Conservation (phyloP, 306 rosid genomes). For the Quercus variabilis region DNA sequence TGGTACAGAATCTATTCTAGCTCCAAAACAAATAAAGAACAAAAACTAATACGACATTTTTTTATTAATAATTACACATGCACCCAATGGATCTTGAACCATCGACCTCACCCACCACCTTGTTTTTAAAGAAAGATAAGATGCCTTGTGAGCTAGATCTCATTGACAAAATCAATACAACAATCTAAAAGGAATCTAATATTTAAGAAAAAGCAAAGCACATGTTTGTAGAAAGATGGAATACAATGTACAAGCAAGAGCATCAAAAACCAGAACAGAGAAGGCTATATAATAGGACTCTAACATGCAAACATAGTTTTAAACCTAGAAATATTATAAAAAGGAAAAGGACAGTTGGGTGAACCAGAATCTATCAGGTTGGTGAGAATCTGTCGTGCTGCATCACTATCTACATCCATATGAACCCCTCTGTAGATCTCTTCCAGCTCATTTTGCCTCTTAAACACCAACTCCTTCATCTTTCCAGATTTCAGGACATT, state of each 20-base stretch:
- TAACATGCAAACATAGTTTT: background rate
- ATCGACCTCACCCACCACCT: no score
- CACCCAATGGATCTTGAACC: no score
- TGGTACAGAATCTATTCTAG: background rate
- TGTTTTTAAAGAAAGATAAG: no score
- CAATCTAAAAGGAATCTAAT: background rate
- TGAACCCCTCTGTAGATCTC: conserved; percentile 78
- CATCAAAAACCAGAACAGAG: background rate
- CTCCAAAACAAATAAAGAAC: background rate
- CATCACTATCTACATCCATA: conserved; percentile 72
- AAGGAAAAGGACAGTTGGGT: background rate
- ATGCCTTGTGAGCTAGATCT: background rate
- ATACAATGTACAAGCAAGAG: background rate
- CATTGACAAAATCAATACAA: background rate
- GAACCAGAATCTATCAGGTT: conserved; percentile 77
- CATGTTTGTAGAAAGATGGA: background rate
- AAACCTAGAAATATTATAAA: background rate
- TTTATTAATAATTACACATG: background rate
- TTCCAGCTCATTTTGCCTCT: conserved; percentile 84
- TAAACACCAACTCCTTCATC: conserved; percentile 76
- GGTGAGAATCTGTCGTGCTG: conserved; percentile 58
- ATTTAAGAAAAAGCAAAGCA: background rate
- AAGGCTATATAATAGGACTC: background rate
- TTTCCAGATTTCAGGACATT: conserved; percentile 75
- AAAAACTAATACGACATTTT: background rate